phyloP scores from a whole-genome alignment of 371 early-diverging fungal species.

The Basidiobolus meristosporus region DNA sequence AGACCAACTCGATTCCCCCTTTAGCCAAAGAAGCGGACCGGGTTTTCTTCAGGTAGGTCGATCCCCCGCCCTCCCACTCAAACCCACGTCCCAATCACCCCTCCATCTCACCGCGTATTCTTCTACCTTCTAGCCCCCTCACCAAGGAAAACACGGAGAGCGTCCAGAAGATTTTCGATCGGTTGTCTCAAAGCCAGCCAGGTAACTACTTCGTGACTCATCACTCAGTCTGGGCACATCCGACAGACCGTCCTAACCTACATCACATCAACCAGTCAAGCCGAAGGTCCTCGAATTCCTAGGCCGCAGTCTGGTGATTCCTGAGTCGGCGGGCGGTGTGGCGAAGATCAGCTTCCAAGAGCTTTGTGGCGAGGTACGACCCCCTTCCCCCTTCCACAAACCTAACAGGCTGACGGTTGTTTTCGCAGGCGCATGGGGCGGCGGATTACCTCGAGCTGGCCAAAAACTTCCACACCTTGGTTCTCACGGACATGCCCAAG shows the following conservation, averaged over 20 bases:
- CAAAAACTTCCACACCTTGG: constrained; percentile 40
- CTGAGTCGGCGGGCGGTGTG: constrained; percentile 35
- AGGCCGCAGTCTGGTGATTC: constrained; percentile 45
- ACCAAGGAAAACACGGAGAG: background rate
- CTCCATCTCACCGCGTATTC: background rate
- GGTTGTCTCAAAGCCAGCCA: background rate
- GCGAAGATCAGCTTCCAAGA: constrained; percentile 61
- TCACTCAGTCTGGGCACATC: too few species aligned
- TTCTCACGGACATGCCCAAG: constrained; percentile 73
- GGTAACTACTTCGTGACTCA: too few species aligned
- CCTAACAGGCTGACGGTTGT: background rate
- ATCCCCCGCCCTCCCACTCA: background rate
- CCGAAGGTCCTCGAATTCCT: constrained; percentile 34
- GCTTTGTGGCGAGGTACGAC: constrained; percentile 51
- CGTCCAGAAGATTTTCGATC: background rate
- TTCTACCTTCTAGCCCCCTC: background rate
- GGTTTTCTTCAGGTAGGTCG: constrained; percentile 7
- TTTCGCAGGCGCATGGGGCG: constrained; percentile 39
- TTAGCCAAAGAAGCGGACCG: constrained; percentile 5
- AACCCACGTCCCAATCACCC: too few species aligned
- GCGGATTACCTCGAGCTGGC: constrained; percentile 80
- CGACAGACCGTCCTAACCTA: too few species aligned
- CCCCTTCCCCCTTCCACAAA: background rate
- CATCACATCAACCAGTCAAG: constrained; percentile 2
- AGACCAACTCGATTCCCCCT: constrained; percentile 2